These are phyloP conservation scores for Pleurotus eryngii DNA, from an alignment of 768 basidiomycete species.

Conservation along the genomic window DNA sequence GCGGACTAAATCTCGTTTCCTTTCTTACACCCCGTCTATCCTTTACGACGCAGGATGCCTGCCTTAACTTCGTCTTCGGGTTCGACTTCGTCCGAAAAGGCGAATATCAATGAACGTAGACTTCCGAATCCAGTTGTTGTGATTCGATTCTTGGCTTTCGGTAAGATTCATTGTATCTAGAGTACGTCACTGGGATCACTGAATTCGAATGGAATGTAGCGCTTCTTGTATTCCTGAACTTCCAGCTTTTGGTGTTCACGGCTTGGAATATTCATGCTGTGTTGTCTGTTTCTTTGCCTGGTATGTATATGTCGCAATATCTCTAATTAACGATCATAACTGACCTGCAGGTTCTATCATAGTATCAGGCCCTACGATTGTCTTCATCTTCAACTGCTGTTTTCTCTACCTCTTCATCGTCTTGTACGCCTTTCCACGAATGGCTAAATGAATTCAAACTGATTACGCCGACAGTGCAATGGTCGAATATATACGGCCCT, in stretches of 20 bases:
- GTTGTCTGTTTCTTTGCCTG: slow-evolving; percentile 27
- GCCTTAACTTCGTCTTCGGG: not conserved
- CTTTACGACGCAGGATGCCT: slow-evolving; percentile 1
- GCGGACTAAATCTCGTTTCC: slow-evolving; percentile 9
- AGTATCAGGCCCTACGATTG: slow-evolving; percentile 47
- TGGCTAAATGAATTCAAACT: not conserved
- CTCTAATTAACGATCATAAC: not conserved
- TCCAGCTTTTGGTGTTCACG: slow-evolving; percentile 52
- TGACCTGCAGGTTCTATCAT: not conserved
- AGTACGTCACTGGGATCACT: no score
- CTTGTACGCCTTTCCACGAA: slow-evolving; percentile 25
- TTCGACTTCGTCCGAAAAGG: no score
- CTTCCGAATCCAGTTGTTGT: slow-evolving; percentile 56
- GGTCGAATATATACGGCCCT: slow-evolving; percentile 32
- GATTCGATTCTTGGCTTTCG: slow-evolving; percentile 53
- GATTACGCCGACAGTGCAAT: not conserved
- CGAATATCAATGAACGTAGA: not conserved
- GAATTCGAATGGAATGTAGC: slow-evolving; percentile 23
- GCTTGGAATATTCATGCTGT: slow-evolving; percentile 52
- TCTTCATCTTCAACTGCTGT: slow-evolving; percentile 47
- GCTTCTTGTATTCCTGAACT: slow-evolving; percentile 47
- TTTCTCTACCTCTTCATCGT: slow-evolving; percentile 30
- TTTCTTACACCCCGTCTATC: not conserved
- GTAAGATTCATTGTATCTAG: slow-evolving; percentile 44
- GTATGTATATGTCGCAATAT: slow-evolving; percentile 24